Base-by-base conservation (phyloP, 1,139 yeast species). In the Candida frijolesensis region DNA sequence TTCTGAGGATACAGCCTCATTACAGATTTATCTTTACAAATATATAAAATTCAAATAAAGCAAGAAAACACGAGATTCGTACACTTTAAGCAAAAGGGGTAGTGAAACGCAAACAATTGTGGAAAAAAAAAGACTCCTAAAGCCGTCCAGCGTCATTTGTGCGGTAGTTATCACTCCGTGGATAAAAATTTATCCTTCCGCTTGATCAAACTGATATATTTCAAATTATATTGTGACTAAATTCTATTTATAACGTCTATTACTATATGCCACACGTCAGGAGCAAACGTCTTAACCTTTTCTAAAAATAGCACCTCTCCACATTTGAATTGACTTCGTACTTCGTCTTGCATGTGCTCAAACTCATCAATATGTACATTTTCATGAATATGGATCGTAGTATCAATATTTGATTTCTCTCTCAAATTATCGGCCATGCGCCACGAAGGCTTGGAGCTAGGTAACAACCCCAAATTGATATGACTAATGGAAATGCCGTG, bases 201-300 rank as follows among this genome's bases (percentile, higher is more conserved):
- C 19, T 7, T 16, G 6, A 25, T n/a, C n/a, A 29, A 12, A 15
- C 16, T 41, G 22, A 18, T 27, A n/a, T n/a, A n/a, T n/a, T 19
- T 15, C 12, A 11, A 16, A 16, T 41, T 4, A 16, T 42, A 27
- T 32, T 42, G 9, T 8, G 35, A 14, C 25, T 27, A 44, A 2
- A 33, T 34, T 25, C 33, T 33, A 32, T 43, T 29, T 32, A 43
- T 34, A 15, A 54, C 52, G 57, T 87, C 96, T 3, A 82, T 76
- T 33, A 88, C 89, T 5, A 87, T 70, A 59, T 89, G 97, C 87
- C 89, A 86, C 2, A 89, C 82, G 46, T 86, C 95, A 0, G 96
- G 96, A 0, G 96, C 96, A 73, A 85, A 90, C 0, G 94, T 87
- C 68, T 89, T 89, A 50, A 90, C 87, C 57, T 73, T 80, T 53